These are phyloP conservation scores for Coniochaeta pulveracea DNA, from an alignment of 2,329 filamentous ascomycete genomes.

Conservation along the genomic window DNA sequence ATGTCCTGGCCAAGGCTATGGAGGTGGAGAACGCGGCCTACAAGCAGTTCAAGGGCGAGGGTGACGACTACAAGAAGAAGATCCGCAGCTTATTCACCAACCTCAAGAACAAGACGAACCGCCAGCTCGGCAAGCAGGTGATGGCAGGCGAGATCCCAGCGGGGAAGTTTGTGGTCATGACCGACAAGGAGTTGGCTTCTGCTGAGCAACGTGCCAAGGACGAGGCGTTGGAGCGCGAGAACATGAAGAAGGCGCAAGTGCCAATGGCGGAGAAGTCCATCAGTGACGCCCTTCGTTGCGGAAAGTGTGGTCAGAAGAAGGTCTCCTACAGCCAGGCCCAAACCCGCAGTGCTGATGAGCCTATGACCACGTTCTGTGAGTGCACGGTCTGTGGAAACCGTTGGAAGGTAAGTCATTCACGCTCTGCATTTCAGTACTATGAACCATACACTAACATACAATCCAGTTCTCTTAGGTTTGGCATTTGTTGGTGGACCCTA, in stretches of 20 bases:
- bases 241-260: conserved; percentile 95
- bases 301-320: conserved; percentile 86
- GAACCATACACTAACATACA: not conserved
- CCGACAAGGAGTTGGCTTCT: conserved; percentile 82
- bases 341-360: conserved; percentile 90
- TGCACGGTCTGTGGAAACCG: conserved; percentile 59
- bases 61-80: conserved; percentile 70
- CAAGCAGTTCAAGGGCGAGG: conserved; percentile 57
- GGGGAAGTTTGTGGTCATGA: conserved; percentile 73
- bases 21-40: conserved; percentile 77
- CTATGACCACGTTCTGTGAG: conserved; percentile 69
- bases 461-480: conserved; percentile 18
- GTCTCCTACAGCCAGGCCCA: conserved; percentile 95
- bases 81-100: conserved; percentile 90
- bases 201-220: conserved; percentile 70
- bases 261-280: conserved; percentile 86
- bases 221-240: conserved; percentile 69
- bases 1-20: conserved; percentile 62
- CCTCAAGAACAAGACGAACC: conserved; percentile 85
- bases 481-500: no score
- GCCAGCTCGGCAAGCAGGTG: conserved; percentile 63
- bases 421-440: not conserved
- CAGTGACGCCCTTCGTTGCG: conserved; percentile 76
- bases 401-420: conserved; percentile 49
- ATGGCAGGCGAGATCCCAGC: conserved; percentile 62